A percentile compares a stretch with the other conserved stretches of the same genome.
These are phyloP conservation scores for Ascoidea tarda DNA, from an alignment of 805 yeast species.

Conservation along the genomic window DNA sequence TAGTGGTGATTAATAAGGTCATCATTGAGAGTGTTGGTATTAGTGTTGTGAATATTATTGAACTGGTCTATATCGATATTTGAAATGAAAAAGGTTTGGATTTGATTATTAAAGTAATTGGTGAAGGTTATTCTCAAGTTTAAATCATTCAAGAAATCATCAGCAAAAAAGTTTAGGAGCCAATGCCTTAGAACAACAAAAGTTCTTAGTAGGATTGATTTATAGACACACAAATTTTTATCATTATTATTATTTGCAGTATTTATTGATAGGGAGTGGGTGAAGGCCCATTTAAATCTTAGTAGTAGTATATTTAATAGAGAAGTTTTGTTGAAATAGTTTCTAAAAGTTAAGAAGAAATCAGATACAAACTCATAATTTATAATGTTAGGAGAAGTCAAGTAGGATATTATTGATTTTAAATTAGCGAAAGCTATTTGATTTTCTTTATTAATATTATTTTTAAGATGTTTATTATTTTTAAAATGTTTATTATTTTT, in stretches of 20 bases:
- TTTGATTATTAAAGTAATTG: constrained; percentile 24
- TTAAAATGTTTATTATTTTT: too few relatives aligned
- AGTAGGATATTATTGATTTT: constrained; percentile 16
- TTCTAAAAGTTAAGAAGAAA: constrained; percentile 73
- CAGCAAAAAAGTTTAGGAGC: constrained; percentile 74
- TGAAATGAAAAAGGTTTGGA: constrained; percentile 6
- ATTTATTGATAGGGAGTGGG: constrained; percentile 14
- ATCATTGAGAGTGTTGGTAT: constrained; percentile 8
- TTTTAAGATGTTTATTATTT: too few relatives aligned
- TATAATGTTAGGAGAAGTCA: constrained; percentile 59
- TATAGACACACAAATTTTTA: constrained; percentile 1
- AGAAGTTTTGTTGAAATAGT: constrained; percentile 43
- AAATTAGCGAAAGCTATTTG: not conserved
- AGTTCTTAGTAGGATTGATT: constrained; percentile 35
- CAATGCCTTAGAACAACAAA: constrained; percentile 85
- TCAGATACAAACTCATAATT: constrained; percentile 74
- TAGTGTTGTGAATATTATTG: not conserved
- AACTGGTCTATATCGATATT: constrained; percentile 1
- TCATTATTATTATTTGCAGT: constrained; percentile 1
- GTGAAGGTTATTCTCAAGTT: constrained; percentile 32
- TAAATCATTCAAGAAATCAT: constrained; percentile 54
- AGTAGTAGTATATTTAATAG: constrained; percentile 48
- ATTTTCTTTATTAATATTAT: too few relatives aligned
- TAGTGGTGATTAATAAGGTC: too few relatives aligned
- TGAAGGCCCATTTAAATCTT: constrained; percentile 63